These are phyloP conservation scores for Amanita molliuscula DNA, from an alignment of 768 basidiomycete species.

Conservation along the genomic window DNA sequence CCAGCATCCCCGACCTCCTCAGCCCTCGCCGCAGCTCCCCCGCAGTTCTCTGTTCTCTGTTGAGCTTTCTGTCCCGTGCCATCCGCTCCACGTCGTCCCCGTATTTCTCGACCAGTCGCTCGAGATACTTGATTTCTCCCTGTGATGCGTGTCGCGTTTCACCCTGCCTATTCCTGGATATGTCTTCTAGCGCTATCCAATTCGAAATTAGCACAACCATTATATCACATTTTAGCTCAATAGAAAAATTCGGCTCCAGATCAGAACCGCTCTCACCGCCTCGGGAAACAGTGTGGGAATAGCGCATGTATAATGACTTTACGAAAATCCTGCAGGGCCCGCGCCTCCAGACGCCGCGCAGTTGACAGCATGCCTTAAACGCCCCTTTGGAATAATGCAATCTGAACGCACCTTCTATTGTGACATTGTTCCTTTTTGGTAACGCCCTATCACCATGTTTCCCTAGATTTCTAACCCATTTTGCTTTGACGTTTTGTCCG, in stretches of 20 bases:
- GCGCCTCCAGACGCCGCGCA: neutral
- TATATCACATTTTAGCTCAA: neutral
- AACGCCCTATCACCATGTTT: conserved; percentile 9
- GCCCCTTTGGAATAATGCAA: neutral
- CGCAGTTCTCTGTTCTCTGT: conserved; percentile 75
- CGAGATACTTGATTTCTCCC: conserved; percentile 61
- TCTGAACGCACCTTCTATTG: conserved; percentile 15
- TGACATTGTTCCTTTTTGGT: neutral
- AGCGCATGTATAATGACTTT: neutral
- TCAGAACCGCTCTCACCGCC: neutral
- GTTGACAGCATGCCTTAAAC: neutral
- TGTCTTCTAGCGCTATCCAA: conserved; percentile 51
- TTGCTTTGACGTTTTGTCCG: conserved; percentile 19
- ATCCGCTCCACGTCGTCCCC: conserved; percentile 65
- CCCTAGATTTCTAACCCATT: conserved; percentile 31
- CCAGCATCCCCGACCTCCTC: conserved; percentile 37
- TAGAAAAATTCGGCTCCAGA: neutral
- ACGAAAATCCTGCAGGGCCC: neutral
- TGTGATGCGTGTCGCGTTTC: conserved; percentile 54
- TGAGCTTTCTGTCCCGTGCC: conserved; percentile 71
- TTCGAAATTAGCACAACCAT: conserved; percentile 2
- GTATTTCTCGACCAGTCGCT: conserved; percentile 55
- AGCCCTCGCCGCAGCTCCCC: conserved; percentile 66
- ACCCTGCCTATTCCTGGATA: conserved; percentile 24
- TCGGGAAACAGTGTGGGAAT: no score